A percentile compares a stretch with the other conserved stretches of the same genome.
These are phyloP conservation scores for Geosiphon pyriformis DNA, from an alignment of 192 early-diverging fungal genomes.

Conservation along the genomic window DNA sequence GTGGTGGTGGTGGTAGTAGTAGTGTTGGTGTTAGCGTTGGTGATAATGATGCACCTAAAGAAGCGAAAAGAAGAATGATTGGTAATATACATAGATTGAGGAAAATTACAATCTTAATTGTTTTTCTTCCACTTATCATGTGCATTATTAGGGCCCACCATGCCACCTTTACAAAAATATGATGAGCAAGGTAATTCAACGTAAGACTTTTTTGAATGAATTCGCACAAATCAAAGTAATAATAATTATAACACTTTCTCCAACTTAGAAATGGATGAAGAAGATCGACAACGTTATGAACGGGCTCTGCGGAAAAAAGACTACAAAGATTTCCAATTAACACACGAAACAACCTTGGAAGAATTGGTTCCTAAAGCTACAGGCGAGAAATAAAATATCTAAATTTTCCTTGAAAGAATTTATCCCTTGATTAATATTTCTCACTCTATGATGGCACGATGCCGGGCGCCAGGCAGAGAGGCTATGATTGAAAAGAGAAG, in stretches of 20 bases:
- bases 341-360: slow-evolving; percentile 53
- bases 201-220: background rate
- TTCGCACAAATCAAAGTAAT: background rate
- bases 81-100: background rate
- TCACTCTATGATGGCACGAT: too few relatives aligned
- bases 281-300: slow-evolving; percentile 41
- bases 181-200: slow-evolving; percentile 3
- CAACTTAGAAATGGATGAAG: slow-evolving; percentile 38
- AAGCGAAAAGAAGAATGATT: background rate
- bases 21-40: background rate
- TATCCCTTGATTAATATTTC: too few relatives aligned
- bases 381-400: slow-evolving; percentile 26
- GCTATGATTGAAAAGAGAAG: slow-evolving; percentile 58
- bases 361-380: slow-evolving; percentile 65
- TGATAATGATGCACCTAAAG: background rate
- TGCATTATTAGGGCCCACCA: slow-evolving; percentile 5
- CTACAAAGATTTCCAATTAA: slow-evolving; percentile 36
- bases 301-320: slow-evolving; percentile 35
- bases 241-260: slow-evolving; percentile 3
- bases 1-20: background rate
- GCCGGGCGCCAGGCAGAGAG: slow-evolving; percentile 53
- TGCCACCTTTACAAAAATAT: slow-evolving; percentile 2
- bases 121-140: too few relatives aligned
- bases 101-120: slow-evolving; percentile 1
- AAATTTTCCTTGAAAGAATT: too few relatives aligned